These are phyloP conservation scores for Agrocybe praecox DNA, from an alignment of 768 basidiomycete genomes.

Conservation along the genomic window DNA sequence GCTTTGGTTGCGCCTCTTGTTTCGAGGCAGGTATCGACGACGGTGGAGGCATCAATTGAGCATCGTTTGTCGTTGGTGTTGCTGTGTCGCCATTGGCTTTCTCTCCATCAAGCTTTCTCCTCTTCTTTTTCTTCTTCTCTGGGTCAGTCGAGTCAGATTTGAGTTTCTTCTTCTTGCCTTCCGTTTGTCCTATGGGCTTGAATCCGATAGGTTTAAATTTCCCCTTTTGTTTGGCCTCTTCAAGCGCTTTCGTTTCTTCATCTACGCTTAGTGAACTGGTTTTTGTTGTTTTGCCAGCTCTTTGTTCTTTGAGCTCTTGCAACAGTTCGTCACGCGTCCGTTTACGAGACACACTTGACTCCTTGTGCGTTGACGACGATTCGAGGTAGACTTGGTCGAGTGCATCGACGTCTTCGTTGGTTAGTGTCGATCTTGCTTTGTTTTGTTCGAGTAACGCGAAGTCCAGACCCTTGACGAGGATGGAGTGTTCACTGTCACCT, in stretches of 20 bases:
- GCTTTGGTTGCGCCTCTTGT: constrained; percentile 7
- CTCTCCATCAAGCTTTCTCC: constrained; percentile 24
- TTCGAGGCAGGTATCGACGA: constrained; percentile 2
- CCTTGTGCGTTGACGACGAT: constrained; percentile 28
- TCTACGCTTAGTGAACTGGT: constrained; percentile 25
- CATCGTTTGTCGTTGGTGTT: constrained; percentile 10
- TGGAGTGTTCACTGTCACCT: constrained; percentile 82
- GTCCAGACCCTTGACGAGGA: constrained; percentile 91
- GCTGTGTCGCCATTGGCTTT: constrained; percentile 1
- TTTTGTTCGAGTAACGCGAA: constrained; percentile 84
- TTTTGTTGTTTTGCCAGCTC: constrained; percentile 29
- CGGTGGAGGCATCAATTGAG: constrained; percentile 21
- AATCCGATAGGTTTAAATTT: constrained; percentile 67
- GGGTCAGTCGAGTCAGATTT: constrained; percentile 39
- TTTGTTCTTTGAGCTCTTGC: constrained; percentile 68
- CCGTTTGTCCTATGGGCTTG: constrained; percentile 55
- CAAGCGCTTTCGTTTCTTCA: constrained; percentile 35
- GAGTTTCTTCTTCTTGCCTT: constrained; percentile 52
- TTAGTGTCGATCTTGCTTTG: constrained; percentile 62
- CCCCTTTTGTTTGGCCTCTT: constrained; percentile 49
- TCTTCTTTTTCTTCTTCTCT: constrained; percentile 67
- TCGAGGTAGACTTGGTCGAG: constrained; percentile 77
- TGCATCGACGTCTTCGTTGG: constrained; percentile 74
- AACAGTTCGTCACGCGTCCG: constrained; percentile 81
- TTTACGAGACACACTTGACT: constrained; percentile 47